Evolutionary conservation across 108 stramenopile species (phyloP).

Genomic region (Craspedostauros australis): DNA sequence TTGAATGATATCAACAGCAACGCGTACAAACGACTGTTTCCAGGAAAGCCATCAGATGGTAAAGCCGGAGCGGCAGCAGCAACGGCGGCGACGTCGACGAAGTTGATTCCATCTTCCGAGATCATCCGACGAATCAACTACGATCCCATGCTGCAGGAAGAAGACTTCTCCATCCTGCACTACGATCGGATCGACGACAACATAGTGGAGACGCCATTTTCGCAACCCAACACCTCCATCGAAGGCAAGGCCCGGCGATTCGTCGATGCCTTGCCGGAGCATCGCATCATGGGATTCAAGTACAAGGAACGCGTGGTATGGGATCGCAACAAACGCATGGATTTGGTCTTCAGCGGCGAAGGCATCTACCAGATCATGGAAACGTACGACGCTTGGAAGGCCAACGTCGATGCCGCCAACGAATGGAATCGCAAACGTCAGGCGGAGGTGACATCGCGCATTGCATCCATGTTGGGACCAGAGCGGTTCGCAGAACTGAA

Average conservation of each 20-base stretch:
- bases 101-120: conserved; percentile 65
- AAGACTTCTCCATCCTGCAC: conserved; percentile 60
- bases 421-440: conserved; percentile 42
- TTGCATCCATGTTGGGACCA: conserved; percentile 40
- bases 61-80: conserved; percentile 1
- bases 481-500: conserved; percentile 31
- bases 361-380: conserved; percentile 65
- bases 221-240: conserved; percentile 64
- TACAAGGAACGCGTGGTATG: conserved; percentile 77
- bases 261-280: conserved; percentile 79
- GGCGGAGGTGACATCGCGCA: conserved; percentile 27
- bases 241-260: conserved; percentile 45
- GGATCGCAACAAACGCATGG: conserved; percentile 59
- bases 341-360: conserved; percentile 55
- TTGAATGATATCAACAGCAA: conserved; percentile 55
- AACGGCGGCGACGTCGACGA: conserved; percentile 2
- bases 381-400: conserved; percentile 74
- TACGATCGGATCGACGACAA: conserved; percentile 59
- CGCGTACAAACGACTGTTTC: conserved; percentile 72
- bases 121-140: conserved; percentile 75
- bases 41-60: neutral
- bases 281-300: conserved; percentile 66
- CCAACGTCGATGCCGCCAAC: conserved; percentile 29
- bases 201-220: conserved; percentile 55
- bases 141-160: conserved; percentile 36